Evolutionary conservation across 2,329 filamentous ascomycete species (phyloP).

Genomic region (Hyphodiscus sp.): DNA sequence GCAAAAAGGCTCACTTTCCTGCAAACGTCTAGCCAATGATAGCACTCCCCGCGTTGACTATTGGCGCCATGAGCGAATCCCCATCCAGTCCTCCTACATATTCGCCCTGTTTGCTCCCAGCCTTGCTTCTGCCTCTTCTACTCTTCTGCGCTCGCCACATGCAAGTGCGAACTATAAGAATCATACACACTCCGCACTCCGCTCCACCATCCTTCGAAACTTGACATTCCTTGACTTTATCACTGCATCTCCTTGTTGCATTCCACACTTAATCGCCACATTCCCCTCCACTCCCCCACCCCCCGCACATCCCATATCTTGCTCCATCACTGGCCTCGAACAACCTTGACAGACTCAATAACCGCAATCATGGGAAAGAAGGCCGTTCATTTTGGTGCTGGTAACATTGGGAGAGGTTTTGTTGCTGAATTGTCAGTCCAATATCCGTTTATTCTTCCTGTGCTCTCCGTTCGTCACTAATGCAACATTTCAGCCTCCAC

Average conservation of each 20-base stretch:
- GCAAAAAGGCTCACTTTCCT: not conserved
- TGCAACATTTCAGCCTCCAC: slow-evolving; percentile 50
- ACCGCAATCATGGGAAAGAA: slow-evolving; percentile 41
- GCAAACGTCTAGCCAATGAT: not conserved
- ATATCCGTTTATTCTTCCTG: not conserved
- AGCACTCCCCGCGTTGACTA: not conserved
- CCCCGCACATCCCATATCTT: not conserved
- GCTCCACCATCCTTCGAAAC: not conserved
- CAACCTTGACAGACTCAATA: slow-evolving; percentile 7
- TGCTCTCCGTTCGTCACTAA: not conserved
- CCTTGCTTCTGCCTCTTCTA: not conserved
- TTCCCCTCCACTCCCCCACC: not conserved
- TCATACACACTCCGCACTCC: not conserved
- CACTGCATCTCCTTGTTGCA: not conserved
- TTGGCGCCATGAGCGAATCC: not conserved
- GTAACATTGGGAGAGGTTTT: slow-evolving; percentile 62
- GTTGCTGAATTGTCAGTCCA: slow-evolving; percentile 28
- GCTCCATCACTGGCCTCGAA: not conserved
- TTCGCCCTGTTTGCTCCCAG: not conserved
- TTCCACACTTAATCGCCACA: not conserved
- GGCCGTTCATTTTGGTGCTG: slow-evolving; percentile 79
- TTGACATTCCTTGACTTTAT: not conserved
- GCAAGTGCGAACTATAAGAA: slow-evolving; percentile 1
- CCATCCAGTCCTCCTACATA: not conserved
- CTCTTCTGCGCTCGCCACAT: not conserved